Evolutionary conservation across 345 rosid species (phyloP).

Genomic region (Arabis alpina): DNA sequence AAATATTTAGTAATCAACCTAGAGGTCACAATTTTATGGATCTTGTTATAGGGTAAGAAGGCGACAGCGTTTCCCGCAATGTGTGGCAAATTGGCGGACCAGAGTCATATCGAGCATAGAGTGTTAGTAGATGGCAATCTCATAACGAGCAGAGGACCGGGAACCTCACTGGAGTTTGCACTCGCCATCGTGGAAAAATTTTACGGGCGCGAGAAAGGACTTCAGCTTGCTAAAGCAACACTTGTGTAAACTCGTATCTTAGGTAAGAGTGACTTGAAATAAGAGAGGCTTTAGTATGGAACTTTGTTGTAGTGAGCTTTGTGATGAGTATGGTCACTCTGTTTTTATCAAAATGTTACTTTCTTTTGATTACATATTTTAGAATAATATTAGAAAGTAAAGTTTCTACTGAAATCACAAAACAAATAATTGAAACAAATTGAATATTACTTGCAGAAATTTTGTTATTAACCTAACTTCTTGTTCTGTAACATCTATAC

Average conservation of each 20-base stretch:
- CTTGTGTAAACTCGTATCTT: conserved; percentile 48
- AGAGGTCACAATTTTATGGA: background rate
- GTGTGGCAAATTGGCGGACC: conserved; percentile 78
- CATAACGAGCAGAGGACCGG: conserved; percentile 89
- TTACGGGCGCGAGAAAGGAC: conserved; percentile 69
- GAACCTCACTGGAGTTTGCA: conserved; percentile 88
- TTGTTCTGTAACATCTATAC: conserved; percentile 66
- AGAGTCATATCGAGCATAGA: conserved; percentile 72
- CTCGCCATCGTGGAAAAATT: conserved; percentile 82
- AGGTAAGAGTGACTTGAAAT: conserved; percentile 15
- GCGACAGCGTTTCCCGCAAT: conserved; percentile 88
- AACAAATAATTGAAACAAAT: too few relatives aligned
- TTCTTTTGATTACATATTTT: background rate
- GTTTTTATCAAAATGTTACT: conserved; percentile 15
- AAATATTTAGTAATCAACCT: too few relatives aligned
- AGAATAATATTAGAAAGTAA: conserved; percentile 20
- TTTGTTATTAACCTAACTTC: conserved; percentile 45
- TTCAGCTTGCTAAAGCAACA: conserved; percentile 71
- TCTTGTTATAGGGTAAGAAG: conserved; percentile 74
- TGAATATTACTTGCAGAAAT: conserved; percentile 25
- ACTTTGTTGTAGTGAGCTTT: too few relatives aligned
- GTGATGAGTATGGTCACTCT: too few relatives aligned
- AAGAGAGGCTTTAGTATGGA: conserved; percentile 18
- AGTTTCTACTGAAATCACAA: background rate
- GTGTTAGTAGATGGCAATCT: conserved; percentile 94